Base-by-base conservation (phyloP, 345 rosid genomes). In the Corymbia maculata region DNA sequence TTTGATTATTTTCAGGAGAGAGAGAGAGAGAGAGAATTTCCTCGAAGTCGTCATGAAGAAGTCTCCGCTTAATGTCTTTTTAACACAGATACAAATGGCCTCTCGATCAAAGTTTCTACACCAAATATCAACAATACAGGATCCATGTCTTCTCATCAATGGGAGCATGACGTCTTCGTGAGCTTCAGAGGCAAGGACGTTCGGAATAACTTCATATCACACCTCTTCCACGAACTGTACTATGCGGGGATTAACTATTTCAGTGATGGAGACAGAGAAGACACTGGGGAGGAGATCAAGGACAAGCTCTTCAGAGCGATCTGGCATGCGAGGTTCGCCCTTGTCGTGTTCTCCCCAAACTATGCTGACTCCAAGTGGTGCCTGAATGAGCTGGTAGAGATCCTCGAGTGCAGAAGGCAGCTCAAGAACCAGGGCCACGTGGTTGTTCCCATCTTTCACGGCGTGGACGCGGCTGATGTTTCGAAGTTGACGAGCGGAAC, bases 351-450 rank as follows among this genome's bases (percentile, higher is more conserved):
- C 57, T 85, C 89, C 9, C 0, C 24, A 30, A 49, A 16, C 17
- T 88, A 84, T 19, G 89, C 87, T 24, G 64, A 61, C 21, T 88
- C 89, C 45, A 47, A 51, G 84, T 88, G 87, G 89, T 88, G 89
- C 53, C 89, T 55, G 26, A 7, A 79, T 9, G 89, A 88, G 4
- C 79, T 88, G 52, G 86, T 52, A 24, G 61, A 59, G 84, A 88
- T 88, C 82, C 45, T 88, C 53, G 1, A 88, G 17, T 28, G 52
- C 75, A 36, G 82, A 22, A 24, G 28, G 36, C 30, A 26, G 68
- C 30, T 26, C 68, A 59, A 26, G 68, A 8, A 30, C 24, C 55
- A n/a, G 2, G 79, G 47, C 32, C 82, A 47, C 59, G 28, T 42
- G 84, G 52, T 85, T 1, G 3, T 88, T 13, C 85, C 89, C 16